Evolutionary conservation across 225 moss, liverwort and hornwort genomes (phyloP).

Genomic region (Pleurozium schreberi): DNA sequence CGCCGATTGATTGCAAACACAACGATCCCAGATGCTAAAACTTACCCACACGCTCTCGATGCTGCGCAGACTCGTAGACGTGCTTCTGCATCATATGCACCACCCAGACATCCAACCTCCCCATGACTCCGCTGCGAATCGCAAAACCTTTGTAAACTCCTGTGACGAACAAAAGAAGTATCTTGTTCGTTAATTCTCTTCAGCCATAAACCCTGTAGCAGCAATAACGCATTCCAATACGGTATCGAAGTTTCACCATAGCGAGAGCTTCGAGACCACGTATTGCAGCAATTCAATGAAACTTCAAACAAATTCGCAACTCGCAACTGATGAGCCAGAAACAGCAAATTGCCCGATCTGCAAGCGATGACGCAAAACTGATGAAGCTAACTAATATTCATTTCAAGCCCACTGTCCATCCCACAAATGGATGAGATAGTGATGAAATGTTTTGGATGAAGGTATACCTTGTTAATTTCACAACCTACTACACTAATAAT

Average conservation of each 20-base stretch:
- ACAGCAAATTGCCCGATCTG: background rate
- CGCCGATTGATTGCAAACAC: background rate
- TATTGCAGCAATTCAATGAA: background rate
- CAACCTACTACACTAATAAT: too few relatives aligned
- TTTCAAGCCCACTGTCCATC: too few relatives aligned
- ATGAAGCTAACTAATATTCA: background rate
- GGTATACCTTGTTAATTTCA: background rate
- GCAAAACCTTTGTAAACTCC: background rate
- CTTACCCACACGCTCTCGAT: conserved; percentile 48
- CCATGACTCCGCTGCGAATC: conserved; percentile 9
- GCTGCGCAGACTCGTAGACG: conserved; percentile 32
- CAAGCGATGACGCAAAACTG: background rate
- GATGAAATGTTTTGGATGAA: background rate
- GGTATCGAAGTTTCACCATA: background rate
- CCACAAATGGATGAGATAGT: background rate
- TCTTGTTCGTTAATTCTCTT: background rate
- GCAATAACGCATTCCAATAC: background rate
- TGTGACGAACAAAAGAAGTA: background rate
- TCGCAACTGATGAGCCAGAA: background rate
- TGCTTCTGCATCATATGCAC: conserved; percentile 59
- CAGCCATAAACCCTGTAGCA: background rate
- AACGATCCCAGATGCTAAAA: background rate
- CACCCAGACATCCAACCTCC: conserved; percentile 55
- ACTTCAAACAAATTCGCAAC: background rate
- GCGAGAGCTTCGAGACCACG: background rate